Conservation (phyloP, 1,139 yeast species). For the Saccharomycopsis hybrid region DNA sequence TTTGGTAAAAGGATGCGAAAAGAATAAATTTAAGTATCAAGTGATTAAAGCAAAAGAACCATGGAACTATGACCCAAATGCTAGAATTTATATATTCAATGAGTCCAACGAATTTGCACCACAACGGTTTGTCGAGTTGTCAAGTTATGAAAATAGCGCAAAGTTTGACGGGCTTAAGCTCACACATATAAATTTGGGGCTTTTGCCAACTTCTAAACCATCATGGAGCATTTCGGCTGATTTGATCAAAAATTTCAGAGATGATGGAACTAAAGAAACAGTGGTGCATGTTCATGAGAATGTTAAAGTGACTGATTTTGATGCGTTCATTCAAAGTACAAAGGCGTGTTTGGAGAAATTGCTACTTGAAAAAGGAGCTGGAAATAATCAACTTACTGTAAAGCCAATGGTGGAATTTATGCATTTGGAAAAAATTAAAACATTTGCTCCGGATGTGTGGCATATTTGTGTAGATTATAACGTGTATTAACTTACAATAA, state of each 20-base stretch:
- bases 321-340: slow-evolving; percentile 29
- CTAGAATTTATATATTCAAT: slow-evolving; percentile 41
- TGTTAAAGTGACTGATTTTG: slow-evolving; percentile 42
- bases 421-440: slow-evolving; percentile 49
- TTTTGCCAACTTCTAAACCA: slow-evolving; percentile 61
- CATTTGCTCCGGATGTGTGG: slow-evolving; percentile 85
- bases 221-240: slow-evolving; percentile 50
- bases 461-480: slow-evolving; percentile 44
- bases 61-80: slow-evolving; percentile 23
- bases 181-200: slow-evolving; percentile 69
- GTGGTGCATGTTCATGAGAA: slow-evolving; percentile 73
- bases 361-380: neutral
- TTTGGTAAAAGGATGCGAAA: slow-evolving; percentile 45
- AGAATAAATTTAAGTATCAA: slow-evolving; percentile 38
- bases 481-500: neutral
- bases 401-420: slow-evolving; percentile 9
- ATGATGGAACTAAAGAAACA: slow-evolving; percentile 22
- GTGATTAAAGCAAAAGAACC: slow-evolving; percentile 23
- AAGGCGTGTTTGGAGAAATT: slow-evolving; percentile 17
- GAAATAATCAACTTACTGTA: neutral
- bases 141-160: neutral
- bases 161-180: neutral
- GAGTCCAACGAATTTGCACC: slow-evolving; percentile 55
- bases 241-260: slow-evolving; percentile 23
- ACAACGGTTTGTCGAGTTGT: slow-evolving; percentile 32